Evolutionary conservation across 805 yeast species (phyloP).

Genomic region (Metschnikowia gelsemii): DNA sequence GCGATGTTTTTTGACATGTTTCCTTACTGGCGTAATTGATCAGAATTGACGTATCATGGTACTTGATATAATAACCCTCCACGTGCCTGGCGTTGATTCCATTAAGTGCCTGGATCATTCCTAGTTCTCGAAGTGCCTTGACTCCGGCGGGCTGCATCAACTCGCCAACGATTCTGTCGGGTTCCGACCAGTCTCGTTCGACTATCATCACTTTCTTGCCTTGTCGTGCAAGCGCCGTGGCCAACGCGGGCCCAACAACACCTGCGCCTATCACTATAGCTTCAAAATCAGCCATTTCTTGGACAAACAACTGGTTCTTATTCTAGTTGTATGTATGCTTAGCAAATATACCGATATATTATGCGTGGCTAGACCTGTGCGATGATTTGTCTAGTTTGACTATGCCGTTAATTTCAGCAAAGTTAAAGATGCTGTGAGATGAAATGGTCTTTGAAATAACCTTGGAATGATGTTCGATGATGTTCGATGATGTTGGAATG

Average conservation of each 20-base stretch:
- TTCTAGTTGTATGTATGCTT: too few species aligned
- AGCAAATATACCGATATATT: too few species aligned
- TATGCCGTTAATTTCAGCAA: too few species aligned
- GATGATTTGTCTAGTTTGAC: too few species aligned
- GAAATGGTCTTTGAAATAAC: too few species aligned
- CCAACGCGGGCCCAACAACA: slow-evolving; percentile 91
- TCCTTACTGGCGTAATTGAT: slow-evolving; percentile 72
- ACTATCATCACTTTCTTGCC: slow-evolving; percentile 78
- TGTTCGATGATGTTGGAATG: too few species aligned
- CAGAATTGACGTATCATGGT: slow-evolving; percentile 52
- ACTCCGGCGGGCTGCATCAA: slow-evolving; percentile 97
- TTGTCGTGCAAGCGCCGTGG: slow-evolving; percentile 84
- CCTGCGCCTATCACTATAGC: slow-evolving; percentile 98
- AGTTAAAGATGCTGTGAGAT: too few species aligned
- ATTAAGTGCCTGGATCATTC: slow-evolving; percentile 74
- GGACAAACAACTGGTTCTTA: not conserved
- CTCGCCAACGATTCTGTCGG: slow-evolving; percentile 97
- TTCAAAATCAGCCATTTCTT: slow-evolving; percentile 42
- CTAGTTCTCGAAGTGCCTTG: slow-evolving; percentile 75
- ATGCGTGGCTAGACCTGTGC: too few species aligned
- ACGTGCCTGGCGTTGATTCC: slow-evolving; percentile 75
- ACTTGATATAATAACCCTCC: slow-evolving; percentile 78
- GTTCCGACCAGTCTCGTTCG: slow-evolving; percentile 89
- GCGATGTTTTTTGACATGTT: slow-evolving; percentile 40
- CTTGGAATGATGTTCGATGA: too few species aligned